Base-by-base conservation (phyloP, 805 yeast genomes). In the Henningerozyma blattae region DNA sequence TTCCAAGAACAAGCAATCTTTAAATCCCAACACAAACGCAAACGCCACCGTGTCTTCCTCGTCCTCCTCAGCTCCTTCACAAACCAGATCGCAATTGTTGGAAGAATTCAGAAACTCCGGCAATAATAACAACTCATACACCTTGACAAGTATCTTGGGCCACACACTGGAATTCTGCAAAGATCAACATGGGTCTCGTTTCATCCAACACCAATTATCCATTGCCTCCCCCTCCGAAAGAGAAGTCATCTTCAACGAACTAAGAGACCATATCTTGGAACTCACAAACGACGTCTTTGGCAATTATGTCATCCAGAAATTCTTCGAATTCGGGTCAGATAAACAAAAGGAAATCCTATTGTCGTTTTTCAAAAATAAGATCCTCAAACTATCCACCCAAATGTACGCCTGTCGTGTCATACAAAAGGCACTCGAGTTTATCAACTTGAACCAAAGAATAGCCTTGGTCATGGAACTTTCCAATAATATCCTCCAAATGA, bases 341-440 rank as follows among this genome's bases (percentile, higher is more conserved):
- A 68, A 73, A 17, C 96, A 89, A 53, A 75, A 70, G 48, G 66
- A 72, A 22, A 67, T 77, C 10, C 63, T 91, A 41, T 71, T 84
- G 34, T 48, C 52, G 30, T 49, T 50, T 22, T 20, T 20, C 22
- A 65, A 66, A 36, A 85, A 87, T 6, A 77, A 77, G 33, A 74
- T 91, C 50, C 69, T 80, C 41, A 69, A 68, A 15, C 63, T 91
- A 36, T 80, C 95, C 0, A 59, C 86, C 50, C 97, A 91, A 51
- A 89, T 89, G 95, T 91, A 91, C 56, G 97, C 97, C 2, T 91
- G 99, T 55, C 70, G 99, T 44, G 98, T 91, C 31, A 93, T 91
- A 24, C 99, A 91, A 59, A 72, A 85, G 50, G 96, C 96, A 1
- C 65, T 91, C 34, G 95, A 84, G 54, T 75, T 74, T 40, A 66